phyloP scores from a whole-genome alignment of 257 asterid species.

The Rauvolfia tetraphylla region DNA sequence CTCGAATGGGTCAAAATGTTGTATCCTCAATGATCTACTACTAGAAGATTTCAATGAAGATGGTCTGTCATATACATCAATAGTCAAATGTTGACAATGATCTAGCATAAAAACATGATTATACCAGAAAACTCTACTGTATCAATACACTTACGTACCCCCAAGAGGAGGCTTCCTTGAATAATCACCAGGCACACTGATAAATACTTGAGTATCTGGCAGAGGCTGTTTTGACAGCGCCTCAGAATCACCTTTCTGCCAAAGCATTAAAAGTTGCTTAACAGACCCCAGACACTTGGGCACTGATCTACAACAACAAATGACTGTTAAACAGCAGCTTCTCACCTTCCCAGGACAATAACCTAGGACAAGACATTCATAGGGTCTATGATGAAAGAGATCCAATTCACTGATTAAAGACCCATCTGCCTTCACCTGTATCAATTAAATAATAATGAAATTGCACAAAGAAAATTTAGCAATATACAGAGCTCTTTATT shows the following conservation, averaged over 20 bases:
- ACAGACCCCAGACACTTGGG: not conserved
- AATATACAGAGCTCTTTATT: not conserved
- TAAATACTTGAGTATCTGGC: conserved; percentile 61
- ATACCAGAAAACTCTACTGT: not conserved
- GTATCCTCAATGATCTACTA: not conserved
- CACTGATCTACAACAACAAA: not conserved
- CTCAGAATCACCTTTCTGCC: conserved; percentile 51
- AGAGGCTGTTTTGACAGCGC: conserved; percentile 25
- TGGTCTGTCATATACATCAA: not conserved
- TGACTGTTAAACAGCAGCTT: not conserved
- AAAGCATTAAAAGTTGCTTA: conserved; percentile 9
- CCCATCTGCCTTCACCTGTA: conserved; percentile 77
- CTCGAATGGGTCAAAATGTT: not conserved
- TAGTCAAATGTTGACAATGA: not conserved
- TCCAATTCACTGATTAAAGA: conserved; percentile 72
- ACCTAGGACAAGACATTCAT: conserved; percentile 89
- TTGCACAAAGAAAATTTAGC: not conserved
- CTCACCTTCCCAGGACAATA: conserved; percentile 49
- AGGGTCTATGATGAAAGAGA: conserved; percentile 95
- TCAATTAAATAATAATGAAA: conserved; percentile 12
- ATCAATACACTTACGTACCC: conserved; percentile 42
- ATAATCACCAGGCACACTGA: conserved; percentile 92
- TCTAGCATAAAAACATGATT: not conserved
- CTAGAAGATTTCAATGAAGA: not conserved
- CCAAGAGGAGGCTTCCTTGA: conserved; percentile 94